Evolutionary conservation across 495 filamentous ascomycete genomes (phyloP).

Genomic region (Penicillium coprophilum): DNA sequence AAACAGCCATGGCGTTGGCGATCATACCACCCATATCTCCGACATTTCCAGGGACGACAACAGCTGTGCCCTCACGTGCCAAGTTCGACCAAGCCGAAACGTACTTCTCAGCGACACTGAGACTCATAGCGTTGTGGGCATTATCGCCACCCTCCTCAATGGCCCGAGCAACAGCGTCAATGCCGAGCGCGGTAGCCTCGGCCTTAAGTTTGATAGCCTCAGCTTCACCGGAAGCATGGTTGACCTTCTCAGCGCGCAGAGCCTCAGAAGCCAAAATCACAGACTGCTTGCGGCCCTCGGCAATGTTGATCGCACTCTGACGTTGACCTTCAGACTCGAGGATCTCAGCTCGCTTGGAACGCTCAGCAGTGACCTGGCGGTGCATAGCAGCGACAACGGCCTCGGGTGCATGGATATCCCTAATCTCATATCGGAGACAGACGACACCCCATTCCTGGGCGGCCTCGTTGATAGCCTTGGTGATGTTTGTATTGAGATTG

Average conservation of each 20-base stretch:
- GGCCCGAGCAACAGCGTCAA: conserved; percentile 74
- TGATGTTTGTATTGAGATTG: conserved; percentile 95
- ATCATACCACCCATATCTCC: conserved; percentile 98
- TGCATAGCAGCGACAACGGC: conserved; percentile 97
- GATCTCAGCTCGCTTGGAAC: conserved; percentile 95
- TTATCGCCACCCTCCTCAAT: conserved; percentile 68
- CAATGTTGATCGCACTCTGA: conserved; percentile 97
- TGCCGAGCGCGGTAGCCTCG: conserved; percentile 80
- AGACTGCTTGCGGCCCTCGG: conserved; percentile 92
- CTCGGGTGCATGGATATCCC: conserved; percentile 95
- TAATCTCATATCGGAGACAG: conserved; percentile 94
- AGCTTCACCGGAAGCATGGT: conserved; percentile 85
- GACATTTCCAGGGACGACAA: conserved; percentile 94
- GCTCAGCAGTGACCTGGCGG: conserved; percentile 93
- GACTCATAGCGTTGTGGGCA: conserved; percentile 77
- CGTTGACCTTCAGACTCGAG: conserved; percentile 93
- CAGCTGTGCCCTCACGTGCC: conserved; percentile 88
- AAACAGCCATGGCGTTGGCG: conserved; percentile 91
- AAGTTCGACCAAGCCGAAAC: conserved; percentile 91
- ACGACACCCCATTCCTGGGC: conserved; percentile 95
- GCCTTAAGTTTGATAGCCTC: conserved; percentile 88
- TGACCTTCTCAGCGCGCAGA: conserved; percentile 85
- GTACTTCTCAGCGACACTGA: conserved; percentile 95
- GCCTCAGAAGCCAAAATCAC: conserved; percentile 96
- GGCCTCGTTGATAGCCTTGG: conserved; percentile 95